Evolutionary conservation across 225 moss, liverwort and hornwort genomes (phyloP), one percentile per base, ranked within the genome.

Genomic region (Marchantia paleacea): DNA sequence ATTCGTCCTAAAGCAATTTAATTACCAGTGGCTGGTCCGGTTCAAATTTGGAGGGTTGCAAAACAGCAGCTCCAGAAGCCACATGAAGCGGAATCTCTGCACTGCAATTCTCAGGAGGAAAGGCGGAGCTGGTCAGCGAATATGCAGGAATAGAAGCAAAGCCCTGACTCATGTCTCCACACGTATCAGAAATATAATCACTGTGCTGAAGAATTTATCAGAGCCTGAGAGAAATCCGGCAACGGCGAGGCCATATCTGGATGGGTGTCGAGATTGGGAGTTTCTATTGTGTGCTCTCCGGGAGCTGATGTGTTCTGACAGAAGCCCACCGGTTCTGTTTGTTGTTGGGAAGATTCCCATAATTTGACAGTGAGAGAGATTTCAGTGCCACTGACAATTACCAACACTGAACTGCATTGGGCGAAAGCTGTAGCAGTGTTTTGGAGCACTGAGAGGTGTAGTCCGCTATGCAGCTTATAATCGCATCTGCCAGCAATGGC

Each of bases 391-490:
- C n/a, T 51, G 72, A 72, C 24, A 11, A n/a, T 22, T 52, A 39
- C 39, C 39, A 5, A 39, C 39, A 39, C 39, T 5, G 50, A 72
- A 50, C 51, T 5, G 51, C 72, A 72, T 72, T 72, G 50, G 50
- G 72, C 52, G 72, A 72, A 7, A n/a, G 18, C 12, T 24, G 22
- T 50, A 71, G 19, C 71, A 50, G 50, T 20, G 71, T 49, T 49
- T 49, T 49, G 71, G 20, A 13, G 20, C 71, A 18, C 49, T 20
- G 0, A 72, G 72, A 72, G n/a, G 71, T 22, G 22, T 71, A 71
- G 71, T 49, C 7, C 50, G 24, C 18, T n/a, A 77, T 77, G 77
- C 77, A 77, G 61, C 77, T 77, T 62, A 10, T 77, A 39, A 39
- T 24, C 47, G 7, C 77, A 49, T 15, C 61, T 48, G 47, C 77